Conservation (phyloP, 257 asterid genomes). For the Catharanthus roseus region DNA sequence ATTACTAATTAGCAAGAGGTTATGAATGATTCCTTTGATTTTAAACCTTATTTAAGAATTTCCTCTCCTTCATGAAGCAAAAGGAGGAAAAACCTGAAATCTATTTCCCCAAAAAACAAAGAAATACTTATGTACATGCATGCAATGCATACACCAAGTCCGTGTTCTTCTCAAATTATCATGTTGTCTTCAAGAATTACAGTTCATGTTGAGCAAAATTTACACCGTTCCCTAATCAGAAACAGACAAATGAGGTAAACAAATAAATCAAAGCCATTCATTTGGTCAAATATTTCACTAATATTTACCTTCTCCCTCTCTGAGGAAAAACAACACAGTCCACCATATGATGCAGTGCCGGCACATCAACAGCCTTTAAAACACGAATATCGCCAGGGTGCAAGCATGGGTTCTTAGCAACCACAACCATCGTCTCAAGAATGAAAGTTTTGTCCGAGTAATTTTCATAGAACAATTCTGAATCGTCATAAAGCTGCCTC, state of each 20-base stretch:
- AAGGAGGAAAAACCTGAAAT: background rate
- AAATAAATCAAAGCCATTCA: background rate
- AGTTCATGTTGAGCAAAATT: background rate
- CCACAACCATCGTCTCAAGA: slow-evolving; percentile 48
- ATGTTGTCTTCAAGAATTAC: background rate
- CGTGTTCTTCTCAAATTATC: background rate
- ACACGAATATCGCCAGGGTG: slow-evolving; percentile 97
- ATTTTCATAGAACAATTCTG: slow-evolving; percentile 14
- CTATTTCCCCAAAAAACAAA: background rate
- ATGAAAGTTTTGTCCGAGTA: slow-evolving; percentile 18
- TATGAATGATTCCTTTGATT: background rate
- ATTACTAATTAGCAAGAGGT: too few relatives aligned
- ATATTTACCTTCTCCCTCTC: slow-evolving; percentile 59
- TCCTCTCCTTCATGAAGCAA: background rate
- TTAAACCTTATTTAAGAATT: background rate
- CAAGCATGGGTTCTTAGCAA: slow-evolving; percentile 93
- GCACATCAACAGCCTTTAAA: slow-evolving; percentile 54
- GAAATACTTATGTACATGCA: too few relatives aligned
- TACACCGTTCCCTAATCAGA: background rate
- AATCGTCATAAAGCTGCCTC: slow-evolving; percentile 31
- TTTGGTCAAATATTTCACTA: background rate
- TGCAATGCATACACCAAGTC: too few relatives aligned
- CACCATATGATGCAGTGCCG: slow-evolving; percentile 68
- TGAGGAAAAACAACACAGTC: slow-evolving; percentile 87
- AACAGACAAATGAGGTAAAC: background rate